Percentiles rank a stretch among this genome's conserved stretches.
These are phyloP conservation scores for Phytophthora palmivora DNA, from an alignment of 352 stramenopile genomes.

Conservation along the genomic window DNA sequence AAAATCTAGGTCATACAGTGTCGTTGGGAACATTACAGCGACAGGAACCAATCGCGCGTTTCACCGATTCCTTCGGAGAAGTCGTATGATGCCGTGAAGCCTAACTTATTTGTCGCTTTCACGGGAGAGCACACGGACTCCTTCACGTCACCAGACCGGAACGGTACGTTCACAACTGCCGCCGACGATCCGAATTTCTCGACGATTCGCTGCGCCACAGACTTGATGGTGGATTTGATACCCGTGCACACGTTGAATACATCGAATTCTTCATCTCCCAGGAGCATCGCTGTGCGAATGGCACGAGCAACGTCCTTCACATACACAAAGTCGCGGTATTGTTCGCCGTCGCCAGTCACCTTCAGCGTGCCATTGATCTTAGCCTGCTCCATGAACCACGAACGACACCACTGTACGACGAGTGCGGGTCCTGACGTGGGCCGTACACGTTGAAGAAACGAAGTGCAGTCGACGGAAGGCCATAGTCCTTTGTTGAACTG, in stretches of 20 bases:
- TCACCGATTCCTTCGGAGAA: slow-evolving; percentile 73
- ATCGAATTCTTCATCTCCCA: slow-evolving; percentile 73
- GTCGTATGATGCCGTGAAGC: slow-evolving; percentile 74
- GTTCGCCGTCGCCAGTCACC: slow-evolving; percentile 76
- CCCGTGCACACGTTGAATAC: slow-evolving; percentile 89
- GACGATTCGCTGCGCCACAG: slow-evolving; percentile 68
- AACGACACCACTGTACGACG: slow-evolving; percentile 87
- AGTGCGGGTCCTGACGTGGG: slow-evolving; percentile 82
- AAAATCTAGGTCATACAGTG: slow-evolving; percentile 37
- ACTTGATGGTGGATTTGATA: slow-evolving; percentile 73
- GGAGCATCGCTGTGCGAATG: slow-evolving; percentile 81
- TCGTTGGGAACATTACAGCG: slow-evolving; percentile 33
- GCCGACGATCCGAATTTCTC: slow-evolving; percentile 75
- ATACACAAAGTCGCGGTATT: slow-evolving; percentile 89
- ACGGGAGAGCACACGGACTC: slow-evolving; percentile 78
- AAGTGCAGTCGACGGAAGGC: slow-evolving; percentile 78
- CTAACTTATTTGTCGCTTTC: slow-evolving; percentile 74
- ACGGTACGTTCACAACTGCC: slow-evolving; percentile 70
- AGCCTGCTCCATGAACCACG: slow-evolving; percentile 89
- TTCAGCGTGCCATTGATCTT: slow-evolving; percentile 86
- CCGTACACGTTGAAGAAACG: slow-evolving; percentile 90
- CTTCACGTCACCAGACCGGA: slow-evolving; percentile 81
- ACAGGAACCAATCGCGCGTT: slow-evolving; percentile 83
- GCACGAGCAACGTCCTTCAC: slow-evolving; percentile 87
- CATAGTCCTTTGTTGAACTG: slow-evolving; percentile 73